Percentiles rank a stretch among this genome's conserved stretches.
Evolutionary conservation across 1,284 basidiomycete species (phyloP).

Genomic region (Waitea zeae): DNA sequence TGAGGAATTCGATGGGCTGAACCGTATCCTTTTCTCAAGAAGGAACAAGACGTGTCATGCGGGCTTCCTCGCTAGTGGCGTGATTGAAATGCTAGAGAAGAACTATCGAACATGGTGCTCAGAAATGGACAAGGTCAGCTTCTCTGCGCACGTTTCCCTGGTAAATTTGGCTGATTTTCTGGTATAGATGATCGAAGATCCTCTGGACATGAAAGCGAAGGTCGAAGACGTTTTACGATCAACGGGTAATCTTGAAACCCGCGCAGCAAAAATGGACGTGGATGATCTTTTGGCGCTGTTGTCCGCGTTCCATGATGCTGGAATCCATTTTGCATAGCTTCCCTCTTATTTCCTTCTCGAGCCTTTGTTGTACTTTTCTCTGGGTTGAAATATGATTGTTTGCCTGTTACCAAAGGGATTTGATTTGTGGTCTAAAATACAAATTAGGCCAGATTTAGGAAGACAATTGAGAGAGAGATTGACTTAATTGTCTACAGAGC

Average conservation of each 20-base stretch:
- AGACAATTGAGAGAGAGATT: too few species aligned
- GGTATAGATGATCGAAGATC: slow-evolving; percentile 53
- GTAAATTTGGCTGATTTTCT: slow-evolving; percentile 3
- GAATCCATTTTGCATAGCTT: slow-evolving; percentile 60
- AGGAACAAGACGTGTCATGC: slow-evolving; percentile 86
- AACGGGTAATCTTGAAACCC: slow-evolving; percentile 43
- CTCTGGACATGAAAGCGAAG: slow-evolving; percentile 50
- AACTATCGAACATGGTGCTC: slow-evolving; percentile 95
- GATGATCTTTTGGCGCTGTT: slow-evolving; percentile 65
- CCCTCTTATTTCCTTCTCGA: background rate
- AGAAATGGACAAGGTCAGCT: slow-evolving; percentile 53
- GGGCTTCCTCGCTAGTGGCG: slow-evolving; percentile 84
- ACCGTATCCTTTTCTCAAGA: slow-evolving; percentile 78
- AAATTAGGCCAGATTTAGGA: too few species aligned
- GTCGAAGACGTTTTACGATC: slow-evolving; percentile 65
- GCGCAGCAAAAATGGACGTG: slow-evolving; percentile 70
- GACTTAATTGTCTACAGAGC: too few species aligned
- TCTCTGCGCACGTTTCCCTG: slow-evolving; percentile 5
- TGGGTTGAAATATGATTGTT: background rate
- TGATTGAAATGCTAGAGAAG: slow-evolving; percentile 85
- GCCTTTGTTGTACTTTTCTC: background rate
- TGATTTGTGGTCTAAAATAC: too few species aligned
- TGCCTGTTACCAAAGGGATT: too few species aligned
- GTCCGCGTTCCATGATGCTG: slow-evolving; percentile 68
- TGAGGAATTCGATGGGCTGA: slow-evolving; percentile 95